Evolutionary conservation across 768 basidiomycete species (phyloP).

Genomic region (Psilocybe azurescens): DNA sequence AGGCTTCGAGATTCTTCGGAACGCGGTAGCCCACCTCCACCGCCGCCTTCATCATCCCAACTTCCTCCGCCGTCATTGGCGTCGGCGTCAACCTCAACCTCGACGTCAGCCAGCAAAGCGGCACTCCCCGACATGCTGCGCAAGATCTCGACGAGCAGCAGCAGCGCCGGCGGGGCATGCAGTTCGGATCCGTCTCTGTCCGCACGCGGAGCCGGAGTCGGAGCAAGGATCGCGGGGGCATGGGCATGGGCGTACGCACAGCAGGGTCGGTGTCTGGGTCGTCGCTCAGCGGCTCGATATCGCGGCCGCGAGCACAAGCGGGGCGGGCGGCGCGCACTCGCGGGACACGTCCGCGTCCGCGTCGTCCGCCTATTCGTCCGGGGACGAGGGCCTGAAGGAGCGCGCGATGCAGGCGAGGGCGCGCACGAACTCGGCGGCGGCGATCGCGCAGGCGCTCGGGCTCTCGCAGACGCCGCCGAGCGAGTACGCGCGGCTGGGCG

Average conservation of each 20-base stretch:
- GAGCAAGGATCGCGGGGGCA: background rate
- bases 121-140: background rate
- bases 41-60: too few relatives aligned
- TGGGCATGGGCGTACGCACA: background rate
- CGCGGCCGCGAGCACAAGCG: background rate
- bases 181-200: constrained; percentile 13
- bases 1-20: background rate
- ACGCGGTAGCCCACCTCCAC: too few relatives aligned
- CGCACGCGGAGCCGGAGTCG: constrained; percentile 20
- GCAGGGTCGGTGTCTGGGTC: background rate
- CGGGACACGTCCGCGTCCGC: constrained; percentile 29
- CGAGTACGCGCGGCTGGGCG: constrained; percentile 42
- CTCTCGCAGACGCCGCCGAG: constrained; percentile 45
- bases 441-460: constrained; percentile 49
- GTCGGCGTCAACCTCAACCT: too few relatives aligned
- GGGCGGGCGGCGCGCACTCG: constrained; percentile 2
- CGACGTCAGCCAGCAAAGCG: too few relatives aligned
- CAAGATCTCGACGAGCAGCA: background rate
- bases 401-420: constrained; percentile 1
- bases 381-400: constrained; percentile 1
- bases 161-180: background rate
- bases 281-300: background rate
- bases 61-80: too few relatives aligned
- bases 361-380: constrained; percentile 27
- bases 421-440: constrained; percentile 37